phyloP scores from a whole-genome alignment of 805 yeast genomes.

The Candida sphagnicola region DNA sequence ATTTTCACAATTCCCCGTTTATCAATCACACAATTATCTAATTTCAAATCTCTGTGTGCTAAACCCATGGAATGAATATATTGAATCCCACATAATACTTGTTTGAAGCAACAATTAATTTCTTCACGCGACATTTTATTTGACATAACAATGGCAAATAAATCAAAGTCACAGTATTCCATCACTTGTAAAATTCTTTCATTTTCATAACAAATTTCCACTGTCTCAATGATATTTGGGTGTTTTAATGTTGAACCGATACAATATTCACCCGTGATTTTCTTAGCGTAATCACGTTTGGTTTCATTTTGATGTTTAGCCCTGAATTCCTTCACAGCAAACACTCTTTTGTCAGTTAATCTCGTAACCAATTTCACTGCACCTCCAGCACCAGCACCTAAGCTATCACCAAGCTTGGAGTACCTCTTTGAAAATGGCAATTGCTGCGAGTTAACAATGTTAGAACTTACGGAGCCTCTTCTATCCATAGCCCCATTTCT shows the following conservation, averaged over 20 bases:
- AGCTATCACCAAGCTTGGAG: constrained; percentile 67
- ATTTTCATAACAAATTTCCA: constrained; percentile 69
- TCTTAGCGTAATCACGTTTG: constrained; percentile 74
- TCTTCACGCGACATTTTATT: constrained; percentile 79
- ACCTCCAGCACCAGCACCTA: constrained; percentile 89
- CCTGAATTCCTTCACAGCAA: constrained; percentile 83
- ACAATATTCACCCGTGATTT: constrained; percentile 86
- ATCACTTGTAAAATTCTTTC: constrained; percentile 80
- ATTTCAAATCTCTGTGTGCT: constrained; percentile 78
- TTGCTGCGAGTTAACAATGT: constrained; percentile 20
- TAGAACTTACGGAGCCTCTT: constrained; percentile 35
- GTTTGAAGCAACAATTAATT: constrained; percentile 77
- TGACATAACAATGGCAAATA: constrained; percentile 84
- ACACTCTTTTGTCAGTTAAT: constrained; percentile 64
- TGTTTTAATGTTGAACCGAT: constrained; percentile 80
- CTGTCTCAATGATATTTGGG: constrained; percentile 74
- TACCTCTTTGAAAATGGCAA: constrained; percentile 47
- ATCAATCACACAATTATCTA: constrained; percentile 80
- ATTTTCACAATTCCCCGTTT: constrained; percentile 69
- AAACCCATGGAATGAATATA: constrained; percentile 75
- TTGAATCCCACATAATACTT: constrained; percentile 65
- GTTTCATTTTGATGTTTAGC: constrained; percentile 67
- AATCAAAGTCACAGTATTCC: constrained; percentile 90
- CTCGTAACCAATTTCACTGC: constrained; percentile 70
- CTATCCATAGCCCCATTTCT: constrained; percentile 11